Conservation (phyloP, 495 filamentous ascomycete genomes). For the Alectoria sarmentosa region DNA sequence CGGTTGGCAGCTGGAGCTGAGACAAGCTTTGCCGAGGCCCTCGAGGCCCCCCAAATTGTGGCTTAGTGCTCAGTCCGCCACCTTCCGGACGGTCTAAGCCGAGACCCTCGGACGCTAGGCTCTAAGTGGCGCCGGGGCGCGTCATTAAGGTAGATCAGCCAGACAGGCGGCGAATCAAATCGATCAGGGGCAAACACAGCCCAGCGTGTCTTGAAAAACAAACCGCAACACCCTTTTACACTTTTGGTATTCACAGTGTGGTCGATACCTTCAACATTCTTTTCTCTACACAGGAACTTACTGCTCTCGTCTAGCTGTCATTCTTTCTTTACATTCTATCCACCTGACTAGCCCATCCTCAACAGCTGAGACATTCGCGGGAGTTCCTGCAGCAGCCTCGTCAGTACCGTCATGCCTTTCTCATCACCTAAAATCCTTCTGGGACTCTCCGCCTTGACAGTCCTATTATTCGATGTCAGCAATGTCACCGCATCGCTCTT, state of each 20-base stretch:
- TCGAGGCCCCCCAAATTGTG: not conserved
- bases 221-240: not conserved
- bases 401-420: slow-evolving; percentile 6
- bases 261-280: not conserved
- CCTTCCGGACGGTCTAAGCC: not conserved
- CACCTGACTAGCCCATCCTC: not conserved
- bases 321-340: not conserved
- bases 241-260: not conserved
- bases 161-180: not conserved
- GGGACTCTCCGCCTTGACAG: slow-evolving; percentile 4
- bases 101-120: no score
- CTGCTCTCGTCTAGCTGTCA: not conserved
- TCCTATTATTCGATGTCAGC: not conserved
- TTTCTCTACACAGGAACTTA: not conserved
- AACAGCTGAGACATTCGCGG: not conserved
- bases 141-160: not conserved
- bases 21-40: not conserved
- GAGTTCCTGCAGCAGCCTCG: not conserved
- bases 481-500: slow-evolving; percentile 5
- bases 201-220: no score
- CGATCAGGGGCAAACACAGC: not conserved
- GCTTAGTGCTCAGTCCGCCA: not conserved
- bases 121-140: no score
- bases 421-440: slow-evolving; percentile 3
- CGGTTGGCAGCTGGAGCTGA: not conserved